Conservation (phyloP, 305 asterid species). For the Fraxinus sp. region DNA sequence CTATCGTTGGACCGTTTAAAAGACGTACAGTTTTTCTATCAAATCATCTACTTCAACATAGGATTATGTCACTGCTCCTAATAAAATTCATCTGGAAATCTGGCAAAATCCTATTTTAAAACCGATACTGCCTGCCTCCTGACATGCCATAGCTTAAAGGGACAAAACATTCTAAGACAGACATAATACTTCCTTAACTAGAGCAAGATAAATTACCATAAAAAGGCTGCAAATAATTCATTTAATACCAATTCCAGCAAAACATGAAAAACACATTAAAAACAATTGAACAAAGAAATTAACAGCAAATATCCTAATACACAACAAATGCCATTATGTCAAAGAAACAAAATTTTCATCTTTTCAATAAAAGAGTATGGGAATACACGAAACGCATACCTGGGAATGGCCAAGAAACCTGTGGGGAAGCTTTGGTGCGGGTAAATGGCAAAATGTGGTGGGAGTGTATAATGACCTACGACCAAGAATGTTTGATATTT, state of each 20-base stretch:
- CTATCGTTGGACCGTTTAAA: not conserved
- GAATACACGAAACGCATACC: conserved; percentile 13
- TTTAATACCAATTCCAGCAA: not conserved
- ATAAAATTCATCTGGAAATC: not conserved
- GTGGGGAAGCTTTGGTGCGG: not conserved
- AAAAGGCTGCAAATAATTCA: not conserved
- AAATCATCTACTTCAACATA: not conserved
- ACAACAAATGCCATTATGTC: not conserved
- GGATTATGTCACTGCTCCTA: not conserved
- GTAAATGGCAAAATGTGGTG: conserved; percentile 4
- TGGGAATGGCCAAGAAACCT: conserved; percentile 10
- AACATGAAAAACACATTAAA: not conserved
- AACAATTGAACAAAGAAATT: not conserved
- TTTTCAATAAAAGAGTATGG: not conserved
- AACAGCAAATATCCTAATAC: not conserved
- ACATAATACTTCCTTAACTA: not conserved
- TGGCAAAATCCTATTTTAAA: not conserved
- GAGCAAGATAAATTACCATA: not conserved
- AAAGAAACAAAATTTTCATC: not conserved
- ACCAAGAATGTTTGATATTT: conserved; percentile 21
- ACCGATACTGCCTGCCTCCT: not conserved
- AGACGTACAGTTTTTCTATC: not conserved
- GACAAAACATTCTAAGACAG: not conserved
- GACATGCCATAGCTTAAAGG: not conserved
- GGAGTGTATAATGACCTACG: not conserved